Evolutionary conservation across 495 filamentous ascomycete genomes (phyloP).

Genomic region (Aspergillus campestris): DNA sequence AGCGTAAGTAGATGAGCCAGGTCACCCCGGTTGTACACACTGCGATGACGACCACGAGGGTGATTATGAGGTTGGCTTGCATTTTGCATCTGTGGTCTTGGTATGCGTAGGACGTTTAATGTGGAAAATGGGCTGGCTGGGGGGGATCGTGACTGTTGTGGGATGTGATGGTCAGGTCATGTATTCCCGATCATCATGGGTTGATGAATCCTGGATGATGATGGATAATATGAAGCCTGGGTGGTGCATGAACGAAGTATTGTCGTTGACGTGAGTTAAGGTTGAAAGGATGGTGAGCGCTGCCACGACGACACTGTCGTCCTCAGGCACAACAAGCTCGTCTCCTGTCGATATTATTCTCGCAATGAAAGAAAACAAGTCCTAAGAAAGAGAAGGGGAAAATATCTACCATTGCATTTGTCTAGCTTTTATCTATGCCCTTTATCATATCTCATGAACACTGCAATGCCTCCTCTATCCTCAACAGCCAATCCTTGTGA

Average conservation of each 20-base stretch:
- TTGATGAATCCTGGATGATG: too few relatives aligned
- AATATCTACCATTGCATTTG: not conserved
- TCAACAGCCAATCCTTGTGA: constrained; percentile 28
- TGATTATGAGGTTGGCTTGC: constrained; percentile 3
- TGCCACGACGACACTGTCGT: too few relatives aligned
- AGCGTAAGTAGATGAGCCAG: not conserved
- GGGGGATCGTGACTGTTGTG: too few relatives aligned
- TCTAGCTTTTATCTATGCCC: constrained; percentile 7
- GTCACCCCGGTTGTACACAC: constrained; percentile 1
- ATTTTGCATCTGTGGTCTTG: not conserved
- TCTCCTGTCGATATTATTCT: not conserved
- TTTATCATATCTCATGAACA: constrained; percentile 3
- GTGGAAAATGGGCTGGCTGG: too few relatives aligned
- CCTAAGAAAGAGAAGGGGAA: constrained; percentile 4
- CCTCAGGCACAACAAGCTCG: too few relatives aligned
- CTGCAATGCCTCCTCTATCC: constrained; percentile 21
- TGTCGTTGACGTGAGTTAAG: too few relatives aligned
- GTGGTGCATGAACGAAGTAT: too few relatives aligned
- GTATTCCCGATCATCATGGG: too few relatives aligned
- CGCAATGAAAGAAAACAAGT: not conserved
- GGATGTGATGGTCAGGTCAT: too few relatives aligned
- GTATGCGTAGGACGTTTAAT: too few relatives aligned
- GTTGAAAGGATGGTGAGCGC: too few relatives aligned
- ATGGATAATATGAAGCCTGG: too few relatives aligned
- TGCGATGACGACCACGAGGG: constrained; percentile 2